phyloP scores from a whole-genome alignment of 2,329 filamentous ascomycete genomes.

The Aspergillus pseudoglaucus region DNA sequence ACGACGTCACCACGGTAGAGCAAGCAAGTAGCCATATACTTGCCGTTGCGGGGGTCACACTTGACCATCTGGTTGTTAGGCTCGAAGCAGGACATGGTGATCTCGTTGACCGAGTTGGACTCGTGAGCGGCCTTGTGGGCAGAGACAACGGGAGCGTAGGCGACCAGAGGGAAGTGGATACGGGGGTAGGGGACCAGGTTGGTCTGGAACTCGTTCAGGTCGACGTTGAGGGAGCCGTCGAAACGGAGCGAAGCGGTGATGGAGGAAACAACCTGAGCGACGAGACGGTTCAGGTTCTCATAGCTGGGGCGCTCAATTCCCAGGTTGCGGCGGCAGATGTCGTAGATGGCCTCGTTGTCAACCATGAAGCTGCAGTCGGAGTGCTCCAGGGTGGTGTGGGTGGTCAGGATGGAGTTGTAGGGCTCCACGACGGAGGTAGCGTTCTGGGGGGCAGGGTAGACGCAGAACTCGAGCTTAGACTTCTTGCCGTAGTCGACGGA shows the following conservation, averaged over 20 bases:
- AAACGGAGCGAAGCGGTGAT: constrained; percentile 98
- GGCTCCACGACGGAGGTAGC: constrained; percentile 97
- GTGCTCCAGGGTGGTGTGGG: constrained; percentile 98
- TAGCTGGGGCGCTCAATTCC: constrained; percentile 96
- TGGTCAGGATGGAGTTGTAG: constrained; percentile 99
- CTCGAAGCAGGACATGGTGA: constrained; percentile 99
- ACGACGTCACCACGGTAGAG: constrained; percentile 98
- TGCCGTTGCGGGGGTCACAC: constrained; percentile 96
- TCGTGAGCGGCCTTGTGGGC: constrained; percentile 94
- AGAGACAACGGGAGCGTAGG: constrained; percentile 90
- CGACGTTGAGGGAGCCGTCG: constrained; percentile 97
- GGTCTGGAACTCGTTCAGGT: constrained; percentile 99
- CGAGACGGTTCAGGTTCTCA: constrained; percentile 97
- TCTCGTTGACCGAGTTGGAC: constrained; percentile 96
- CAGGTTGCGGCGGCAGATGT: constrained; percentile 97
- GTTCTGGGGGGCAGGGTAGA: constrained; percentile 96
- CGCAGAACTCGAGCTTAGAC: constrained; percentile 99
- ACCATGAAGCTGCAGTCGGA: constrained; percentile 99
- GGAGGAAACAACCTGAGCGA: constrained; percentile 97
- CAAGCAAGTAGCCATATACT: constrained; percentile 99
- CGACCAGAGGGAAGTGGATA: constrained; percentile 98
- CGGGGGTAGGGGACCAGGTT: constrained; percentile 98
- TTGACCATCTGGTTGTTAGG: constrained; percentile 99
- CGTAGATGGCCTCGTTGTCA: constrained; percentile 99
- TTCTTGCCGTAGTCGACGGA: constrained; percentile 99